Percentiles rank a stretch among this genome's conserved stretches.
phyloP scores from a whole-genome alignment of 345 rosid species.

The Nasturtium officinale region DNA sequence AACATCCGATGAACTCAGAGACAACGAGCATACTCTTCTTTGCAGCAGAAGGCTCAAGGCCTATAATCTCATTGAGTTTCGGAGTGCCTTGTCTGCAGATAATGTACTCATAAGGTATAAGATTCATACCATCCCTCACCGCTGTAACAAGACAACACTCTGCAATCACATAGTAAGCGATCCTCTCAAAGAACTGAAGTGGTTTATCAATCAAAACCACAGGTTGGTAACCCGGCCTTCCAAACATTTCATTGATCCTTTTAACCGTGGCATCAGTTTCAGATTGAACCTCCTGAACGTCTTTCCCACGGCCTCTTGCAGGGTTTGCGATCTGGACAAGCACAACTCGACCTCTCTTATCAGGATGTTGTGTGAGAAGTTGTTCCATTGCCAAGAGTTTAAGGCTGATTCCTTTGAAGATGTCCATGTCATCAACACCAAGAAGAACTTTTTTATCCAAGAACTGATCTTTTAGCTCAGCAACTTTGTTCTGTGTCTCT shows the following conservation, averaged over 20 bases:
- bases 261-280: slow-evolving; percentile 74
- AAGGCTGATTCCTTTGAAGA: slow-evolving; percentile 90
- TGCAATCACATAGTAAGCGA: slow-evolving; percentile 87
- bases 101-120: slow-evolving; percentile 87
- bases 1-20: slow-evolving; percentile 92
- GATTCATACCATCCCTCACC: slow-evolving; percentile 96
- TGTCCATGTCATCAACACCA: slow-evolving; percentile 97
- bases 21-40: slow-evolving; percentile 94
- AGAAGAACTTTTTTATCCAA: slow-evolving; percentile 66
- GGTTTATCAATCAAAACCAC: slow-evolving; percentile 73
- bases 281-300: slow-evolving; percentile 75
- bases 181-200: slow-evolving; percentile 84
- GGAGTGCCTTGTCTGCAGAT: slow-evolving; percentile 83
- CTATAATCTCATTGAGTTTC: slow-evolving; percentile 60
- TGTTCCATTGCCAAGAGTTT: slow-evolving; percentile 97
- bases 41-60: slow-evolving; percentile 47
- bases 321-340: slow-evolving; percentile 97
- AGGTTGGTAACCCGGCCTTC: slow-evolving; percentile 73
- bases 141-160: slow-evolving; percentile 97
- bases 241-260: slow-evolving; percentile 75
- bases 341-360: slow-evolving; percentile 69
- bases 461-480: slow-evolving; percentile 66
- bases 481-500: slow-evolving; percentile 69
- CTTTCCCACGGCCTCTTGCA: slow-evolving; percentile 90
- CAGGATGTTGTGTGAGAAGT: slow-evolving; percentile 73